These are phyloP conservation scores for Dioscorea dumetorum DNA, from an alignment of 106 monocot genomes.

Conservation along the genomic window DNA sequence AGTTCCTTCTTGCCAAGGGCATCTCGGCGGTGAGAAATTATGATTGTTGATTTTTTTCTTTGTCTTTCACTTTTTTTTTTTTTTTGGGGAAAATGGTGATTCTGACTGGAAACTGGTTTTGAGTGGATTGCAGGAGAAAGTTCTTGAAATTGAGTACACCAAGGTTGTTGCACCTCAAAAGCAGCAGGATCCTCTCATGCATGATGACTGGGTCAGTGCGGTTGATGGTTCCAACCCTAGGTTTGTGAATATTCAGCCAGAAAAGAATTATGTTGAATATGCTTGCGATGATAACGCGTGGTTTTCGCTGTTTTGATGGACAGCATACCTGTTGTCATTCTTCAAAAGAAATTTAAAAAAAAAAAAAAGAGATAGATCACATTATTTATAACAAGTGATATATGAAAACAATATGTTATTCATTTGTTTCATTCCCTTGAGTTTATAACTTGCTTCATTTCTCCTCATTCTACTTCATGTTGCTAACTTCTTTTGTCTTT, in stretches of 20 bases:
- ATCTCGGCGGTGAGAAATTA: constrained; percentile 64
- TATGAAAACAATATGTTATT: not conserved
- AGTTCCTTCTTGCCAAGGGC: constrained; percentile 72
- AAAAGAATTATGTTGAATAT: too few relatives aligned
- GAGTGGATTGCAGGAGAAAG: constrained; percentile 50
- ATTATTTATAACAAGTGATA: too few relatives aligned
- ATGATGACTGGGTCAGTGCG: constrained; percentile 97
- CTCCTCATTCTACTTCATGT: not conserved
- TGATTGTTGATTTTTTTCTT: not conserved
- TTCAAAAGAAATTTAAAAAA: not conserved
- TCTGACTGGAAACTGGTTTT: not conserved
- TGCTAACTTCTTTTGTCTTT: not conserved
- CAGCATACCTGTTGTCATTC: not conserved
- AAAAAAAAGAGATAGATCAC: too few relatives aligned
- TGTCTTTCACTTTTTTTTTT: not conserved
- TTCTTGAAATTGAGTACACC: constrained; percentile 85
- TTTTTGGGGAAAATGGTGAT: not conserved
- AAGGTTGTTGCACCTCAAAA: constrained; percentile 61
- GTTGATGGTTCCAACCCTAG: constrained; percentile 77
- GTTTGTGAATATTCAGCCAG: constrained; percentile 13
- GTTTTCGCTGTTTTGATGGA: not conserved
- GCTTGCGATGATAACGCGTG: too few relatives aligned
- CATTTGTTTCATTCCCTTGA: not conserved
- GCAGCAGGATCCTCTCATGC: constrained; percentile 58
- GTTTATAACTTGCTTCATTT: too few relatives aligned